A percentile compares a stretch with the other conserved stretches of the same genome.
These are phyloP conservation scores for Penicillium argentinense DNA, from an alignment of 495 filamentous ascomycete genomes.

Conservation along the genomic window DNA sequence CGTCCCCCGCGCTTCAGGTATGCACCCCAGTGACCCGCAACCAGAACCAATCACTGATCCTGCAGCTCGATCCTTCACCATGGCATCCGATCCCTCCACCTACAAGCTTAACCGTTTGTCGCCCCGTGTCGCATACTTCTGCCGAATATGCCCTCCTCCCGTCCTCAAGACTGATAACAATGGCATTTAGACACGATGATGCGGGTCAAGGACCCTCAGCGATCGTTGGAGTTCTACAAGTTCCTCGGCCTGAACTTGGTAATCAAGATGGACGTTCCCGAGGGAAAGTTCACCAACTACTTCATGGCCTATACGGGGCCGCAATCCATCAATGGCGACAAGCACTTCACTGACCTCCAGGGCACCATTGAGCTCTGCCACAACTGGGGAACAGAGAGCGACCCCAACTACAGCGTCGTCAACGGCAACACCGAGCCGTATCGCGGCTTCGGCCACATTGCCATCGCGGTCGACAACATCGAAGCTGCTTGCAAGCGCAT, in stretches of 20 bases:
- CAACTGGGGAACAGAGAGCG: slow-evolving; percentile 92
- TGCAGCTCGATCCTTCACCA: slow-evolving; percentile 49
- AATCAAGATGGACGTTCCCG: slow-evolving; percentile 69
- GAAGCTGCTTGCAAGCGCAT: slow-evolving; percentile 84
- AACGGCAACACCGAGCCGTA: slow-evolving; percentile 89
- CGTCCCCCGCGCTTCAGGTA: slow-evolving; percentile 3
- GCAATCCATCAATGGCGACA: slow-evolving; percentile 70
- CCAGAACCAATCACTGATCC: slow-evolving; percentile 15
- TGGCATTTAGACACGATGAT: slow-evolving; percentile 61
- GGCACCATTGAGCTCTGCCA: slow-evolving; percentile 92
- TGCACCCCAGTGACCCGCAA: slow-evolving; percentile 4
- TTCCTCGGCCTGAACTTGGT: slow-evolving; percentile 87
- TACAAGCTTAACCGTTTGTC: slow-evolving; percentile 86
- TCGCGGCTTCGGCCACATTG: slow-evolving; percentile 88
- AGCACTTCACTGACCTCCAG: slow-evolving; percentile 81
- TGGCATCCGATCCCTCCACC: slow-evolving; percentile 75
- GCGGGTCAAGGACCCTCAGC: slow-evolving; percentile 90
- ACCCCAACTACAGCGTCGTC: slow-evolving; percentile 75
- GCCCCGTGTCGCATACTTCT: not conserved
- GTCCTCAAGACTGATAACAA: slow-evolving; percentile 8
- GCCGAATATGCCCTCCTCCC: slow-evolving; percentile 5
- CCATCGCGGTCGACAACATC: slow-evolving; percentile 86
- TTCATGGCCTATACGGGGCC: slow-evolving; percentile 62
- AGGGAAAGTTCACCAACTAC: slow-evolving; percentile 82
- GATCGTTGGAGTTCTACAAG: slow-evolving; percentile 90